These are phyloP conservation scores for Pachysolen tannophilus DNA, from an alignment of 805 yeast genomes.

Conservation along the genomic window DNA sequence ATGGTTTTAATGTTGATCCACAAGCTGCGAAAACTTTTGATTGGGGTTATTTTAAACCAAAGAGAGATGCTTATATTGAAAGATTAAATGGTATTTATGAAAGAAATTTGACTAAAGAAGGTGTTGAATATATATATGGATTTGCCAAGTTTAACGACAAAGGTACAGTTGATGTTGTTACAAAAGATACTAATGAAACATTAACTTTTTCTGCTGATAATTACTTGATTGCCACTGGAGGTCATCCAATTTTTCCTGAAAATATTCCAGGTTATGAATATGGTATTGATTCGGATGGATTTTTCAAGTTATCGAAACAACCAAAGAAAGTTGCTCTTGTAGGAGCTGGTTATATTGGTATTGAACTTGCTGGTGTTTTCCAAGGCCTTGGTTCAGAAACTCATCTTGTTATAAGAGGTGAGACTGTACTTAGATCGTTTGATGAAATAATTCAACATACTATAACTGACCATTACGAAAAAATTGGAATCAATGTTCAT, in stretches of 20 bases:
- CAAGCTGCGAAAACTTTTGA: slow-evolving; percentile 56
- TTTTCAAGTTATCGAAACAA: slow-evolving; percentile 71
- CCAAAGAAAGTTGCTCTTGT: slow-evolving; percentile 92
- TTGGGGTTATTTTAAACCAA: slow-evolving; percentile 75
- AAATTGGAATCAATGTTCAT: slow-evolving; percentile 76
- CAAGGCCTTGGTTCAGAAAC: slow-evolving; percentile 81
- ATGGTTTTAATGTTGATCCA: slow-evolving; percentile 64
- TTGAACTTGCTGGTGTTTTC: slow-evolving; percentile 93
- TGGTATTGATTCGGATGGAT: slow-evolving; percentile 87
- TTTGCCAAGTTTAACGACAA: slow-evolving; percentile 69
- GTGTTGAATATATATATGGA: slow-evolving; percentile 82
- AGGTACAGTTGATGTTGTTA: slow-evolving; percentile 73
- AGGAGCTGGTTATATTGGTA: slow-evolving; percentile 97
- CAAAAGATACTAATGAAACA: slow-evolving; percentile 51
- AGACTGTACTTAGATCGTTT: slow-evolving; percentile 80
- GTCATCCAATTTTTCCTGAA: slow-evolving; percentile 66
- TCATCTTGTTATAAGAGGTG: slow-evolving; percentile 84
- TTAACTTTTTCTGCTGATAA: slow-evolving; percentile 67
- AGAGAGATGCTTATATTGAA: slow-evolving; percentile 85
- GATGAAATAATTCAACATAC: slow-evolving; percentile 75
- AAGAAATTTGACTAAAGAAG: slow-evolving; percentile 78
- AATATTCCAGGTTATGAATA: slow-evolving; percentile 71
- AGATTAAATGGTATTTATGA: slow-evolving; percentile 92
- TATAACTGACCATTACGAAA: slow-evolving; percentile 71
- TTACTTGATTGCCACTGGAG: slow-evolving; percentile 89